Base-by-base conservation (phyloP, 1,284 basidiomycete genomes). In the Cryptococcus neoformans region DNA sequence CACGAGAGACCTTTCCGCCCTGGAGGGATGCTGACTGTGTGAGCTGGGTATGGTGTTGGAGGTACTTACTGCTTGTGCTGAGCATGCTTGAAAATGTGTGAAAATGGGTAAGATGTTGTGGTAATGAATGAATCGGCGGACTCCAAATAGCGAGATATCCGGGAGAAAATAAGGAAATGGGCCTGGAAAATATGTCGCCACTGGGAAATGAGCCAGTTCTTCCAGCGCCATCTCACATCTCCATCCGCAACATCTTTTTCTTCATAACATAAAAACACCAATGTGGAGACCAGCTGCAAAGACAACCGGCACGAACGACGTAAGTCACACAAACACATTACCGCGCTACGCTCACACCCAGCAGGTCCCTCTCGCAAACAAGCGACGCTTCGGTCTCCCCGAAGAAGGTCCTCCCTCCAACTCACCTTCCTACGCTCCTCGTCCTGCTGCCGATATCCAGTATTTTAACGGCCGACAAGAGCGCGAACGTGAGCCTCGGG, bases 371-470 rank as follows among this genome's bases (percentile, higher is more conserved):
- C 62, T 80, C 14, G 90, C 38, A 7, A 84, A 86, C 70, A 87
- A 89, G 70, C 87, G 92, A 70, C 87, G 91, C 56, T 94, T 94
- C 78, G 91, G 92, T 54, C 87, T 90, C 49, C 88, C 88, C 38
- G 74, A 73, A 55, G 75, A 78, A 49, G 80, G 79, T 35, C 84
- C 74, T 40, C 86, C 88, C 35, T 86, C 87, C 57, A 87, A 69
- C 16, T 65, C 67, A 9, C 89, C 37, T 87, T 87, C 62, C 17
- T 55, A 58, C 47, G 66, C 65, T 50, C 59, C 59, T 36, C 66
- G 70, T 50, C 69, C 71, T 6, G 65, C 71, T 5, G 61, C 59
- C 8, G 72, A 74, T 54, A 67, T 73, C 11, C 66, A 73, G 56
- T 76, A 66, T 60, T 76, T 76, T 65, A 76, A 73, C 63, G 72